Conservation (phyloP, 306 rosid genomes). For the Vachellia collinsii region DNA sequence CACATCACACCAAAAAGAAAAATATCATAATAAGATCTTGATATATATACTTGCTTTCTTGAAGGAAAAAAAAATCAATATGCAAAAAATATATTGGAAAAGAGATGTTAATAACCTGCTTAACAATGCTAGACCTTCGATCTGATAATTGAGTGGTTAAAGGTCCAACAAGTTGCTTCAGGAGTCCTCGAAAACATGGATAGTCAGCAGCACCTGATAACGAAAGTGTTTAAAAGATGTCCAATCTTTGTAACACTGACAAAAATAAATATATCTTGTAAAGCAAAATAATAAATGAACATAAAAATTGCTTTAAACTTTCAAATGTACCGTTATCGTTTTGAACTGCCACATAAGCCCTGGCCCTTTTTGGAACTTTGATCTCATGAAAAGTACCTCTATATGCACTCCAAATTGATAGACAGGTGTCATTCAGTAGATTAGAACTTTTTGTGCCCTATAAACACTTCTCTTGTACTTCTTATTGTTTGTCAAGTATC, state of each 20-base stretch:
- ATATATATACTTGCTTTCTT: not conserved
- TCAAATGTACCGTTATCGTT: slow-evolving; percentile 15
- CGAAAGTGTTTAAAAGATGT: slow-evolving; percentile 29
- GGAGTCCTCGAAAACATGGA: slow-evolving; percentile 80
- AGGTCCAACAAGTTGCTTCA: slow-evolving; percentile 96
- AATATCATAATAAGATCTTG: slow-evolving; percentile 15
- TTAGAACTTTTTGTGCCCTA: slow-evolving; percentile 25
- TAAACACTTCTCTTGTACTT: slow-evolving; percentile 26
- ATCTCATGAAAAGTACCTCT: slow-evolving; percentile 27
- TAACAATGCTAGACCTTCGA: slow-evolving; percentile 96
- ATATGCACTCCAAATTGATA: slow-evolving; percentile 12
- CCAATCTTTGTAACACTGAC: not conserved
- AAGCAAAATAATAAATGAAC: not conserved
- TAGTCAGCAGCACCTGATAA: slow-evolving; percentile 88
- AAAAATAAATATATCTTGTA: not conserved
- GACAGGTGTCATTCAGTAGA: slow-evolving; percentile 18
- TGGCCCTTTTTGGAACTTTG: slow-evolving; percentile 13
- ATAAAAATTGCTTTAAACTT: not conserved
- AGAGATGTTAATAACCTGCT: slow-evolving; percentile 67
- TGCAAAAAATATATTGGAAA: not conserved
- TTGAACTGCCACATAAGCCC: slow-evolving; percentile 22
- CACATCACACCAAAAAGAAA: slow-evolving; percentile 29
- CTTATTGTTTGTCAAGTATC: slow-evolving; percentile 15
- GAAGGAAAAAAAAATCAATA: not conserved
- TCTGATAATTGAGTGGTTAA: slow-evolving; percentile 89